phyloP scores from a whole-genome alignment of 805 yeast species.

The Pichia thaimueangensis region DNA sequence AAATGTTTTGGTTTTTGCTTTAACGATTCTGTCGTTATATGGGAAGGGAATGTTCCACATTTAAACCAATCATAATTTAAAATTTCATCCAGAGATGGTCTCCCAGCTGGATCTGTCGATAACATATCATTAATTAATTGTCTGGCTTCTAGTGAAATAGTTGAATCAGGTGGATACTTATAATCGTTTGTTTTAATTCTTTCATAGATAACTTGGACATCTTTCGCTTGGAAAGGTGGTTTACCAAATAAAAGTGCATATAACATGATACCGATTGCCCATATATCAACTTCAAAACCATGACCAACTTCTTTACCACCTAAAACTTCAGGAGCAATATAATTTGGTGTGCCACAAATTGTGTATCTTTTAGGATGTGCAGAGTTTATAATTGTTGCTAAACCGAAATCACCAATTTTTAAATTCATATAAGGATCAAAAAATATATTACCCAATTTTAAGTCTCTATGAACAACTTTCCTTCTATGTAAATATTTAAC shows the following conservation, averaged over 20 bases:
- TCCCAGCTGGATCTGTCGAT: slow-evolving; percentile 66
- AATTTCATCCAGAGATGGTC: slow-evolving; percentile 78
- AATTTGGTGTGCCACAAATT: slow-evolving; percentile 97
- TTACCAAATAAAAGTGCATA: slow-evolving; percentile 88
- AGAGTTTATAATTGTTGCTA: slow-evolving; percentile 83
- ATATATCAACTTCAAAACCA: slow-evolving; percentile 88
- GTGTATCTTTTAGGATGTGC: slow-evolving; percentile 77
- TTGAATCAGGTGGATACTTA: slow-evolving; percentile 57
- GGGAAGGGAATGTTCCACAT: slow-evolving; percentile 70
- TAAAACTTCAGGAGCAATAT: slow-evolving; percentile 96
- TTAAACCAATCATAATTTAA: slow-evolving; percentile 82
- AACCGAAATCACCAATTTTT: slow-evolving; percentile 96
- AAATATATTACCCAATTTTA: slow-evolving; percentile 92
- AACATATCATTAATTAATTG: slow-evolving; percentile 66
- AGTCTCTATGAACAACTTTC: slow-evolving; percentile 91
- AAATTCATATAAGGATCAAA: slow-evolving; percentile 90
- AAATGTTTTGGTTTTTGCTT: slow-evolving; percentile 55
- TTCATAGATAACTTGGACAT: slow-evolving; percentile 86
- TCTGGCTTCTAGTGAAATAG: slow-evolving; percentile 65
- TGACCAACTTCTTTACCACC: slow-evolving; percentile 86
- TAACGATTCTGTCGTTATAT: slow-evolving; percentile 56
- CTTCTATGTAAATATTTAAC: slow-evolving; percentile 86
- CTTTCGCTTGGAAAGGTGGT: slow-evolving; percentile 97
- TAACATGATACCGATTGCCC: slow-evolving; percentile 98
- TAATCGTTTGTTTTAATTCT: slow-evolving; percentile 81